A percentile compares a stretch with the other conserved stretches of the same genome.
These are phyloP conservation scores for Steccherinum ochraceum DNA, from an alignment of 768 basidiomycete genomes.

Conservation along the genomic window DNA sequence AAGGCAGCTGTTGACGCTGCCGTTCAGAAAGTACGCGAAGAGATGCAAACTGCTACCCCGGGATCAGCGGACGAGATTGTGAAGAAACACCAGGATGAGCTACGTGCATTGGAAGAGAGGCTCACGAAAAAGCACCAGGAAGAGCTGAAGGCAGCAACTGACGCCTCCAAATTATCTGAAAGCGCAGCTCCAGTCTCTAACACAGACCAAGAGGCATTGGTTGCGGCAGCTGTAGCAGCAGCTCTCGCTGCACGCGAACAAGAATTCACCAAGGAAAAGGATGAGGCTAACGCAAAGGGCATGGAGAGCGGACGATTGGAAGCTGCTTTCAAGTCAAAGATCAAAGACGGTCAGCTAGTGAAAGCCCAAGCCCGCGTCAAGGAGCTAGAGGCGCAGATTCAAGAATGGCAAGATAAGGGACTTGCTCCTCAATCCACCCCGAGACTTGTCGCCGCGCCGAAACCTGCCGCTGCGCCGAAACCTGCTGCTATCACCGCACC, in stretches of 20 bases:
- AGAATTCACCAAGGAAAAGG: constrained; percentile 38
- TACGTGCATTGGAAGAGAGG: constrained; percentile 47
- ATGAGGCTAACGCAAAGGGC: constrained; percentile 55
- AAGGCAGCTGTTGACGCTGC: constrained; percentile 49
- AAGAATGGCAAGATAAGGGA: constrained; percentile 49
- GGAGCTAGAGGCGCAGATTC: constrained; percentile 59
- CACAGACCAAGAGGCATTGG: constrained; percentile 39
- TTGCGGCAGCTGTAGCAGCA: constrained; percentile 42
- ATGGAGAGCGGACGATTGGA: constrained; percentile 68
- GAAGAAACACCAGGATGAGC: constrained; percentile 54
- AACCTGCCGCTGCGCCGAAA: not conserved
- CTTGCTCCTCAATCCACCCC: constrained; percentile 25
- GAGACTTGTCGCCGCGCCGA: not conserved
- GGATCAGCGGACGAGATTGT: constrained; percentile 31
- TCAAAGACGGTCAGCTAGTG: constrained; percentile 69
- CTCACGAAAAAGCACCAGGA: constrained; percentile 46
- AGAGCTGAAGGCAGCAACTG: constrained; percentile 48
- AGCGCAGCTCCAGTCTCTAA: constrained; percentile 16
- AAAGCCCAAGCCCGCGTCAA: constrained; percentile 56
- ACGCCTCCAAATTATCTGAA: constrained; percentile 29
- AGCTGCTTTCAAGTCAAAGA: constrained; percentile 48
- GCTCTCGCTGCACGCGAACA: constrained; percentile 44
- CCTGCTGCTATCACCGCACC: constrained; percentile 8
- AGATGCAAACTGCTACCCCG: constrained; percentile 28
- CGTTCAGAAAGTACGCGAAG: constrained; percentile 48